Evolutionary conservation across 2,329 filamentous ascomycete genomes (phyloP).

Genomic region (Hypoxylon sp.): DNA sequence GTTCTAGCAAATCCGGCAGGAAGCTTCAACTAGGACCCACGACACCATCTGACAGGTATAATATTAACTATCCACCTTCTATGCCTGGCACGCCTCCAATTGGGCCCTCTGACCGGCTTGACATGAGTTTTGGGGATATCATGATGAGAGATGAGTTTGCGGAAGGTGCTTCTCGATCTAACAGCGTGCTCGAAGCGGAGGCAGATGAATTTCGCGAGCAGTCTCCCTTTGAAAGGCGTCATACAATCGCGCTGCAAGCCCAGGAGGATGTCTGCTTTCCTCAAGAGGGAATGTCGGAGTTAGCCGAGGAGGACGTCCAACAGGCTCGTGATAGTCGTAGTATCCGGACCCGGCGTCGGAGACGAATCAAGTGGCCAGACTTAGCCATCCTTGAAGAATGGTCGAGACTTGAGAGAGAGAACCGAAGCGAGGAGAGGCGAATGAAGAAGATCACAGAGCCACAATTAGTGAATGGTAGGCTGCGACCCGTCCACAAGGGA

Average conservation of each 20-base stretch:
- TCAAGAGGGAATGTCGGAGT: slow-evolving; percentile 81
- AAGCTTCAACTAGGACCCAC: slow-evolving; percentile 55
- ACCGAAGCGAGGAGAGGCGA: slow-evolving; percentile 83
- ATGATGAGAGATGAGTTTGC: slow-evolving; percentile 78
- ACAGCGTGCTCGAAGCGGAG: slow-evolving; percentile 44
- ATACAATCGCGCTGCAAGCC: slow-evolving; percentile 74
- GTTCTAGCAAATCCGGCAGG: slow-evolving; percentile 66
- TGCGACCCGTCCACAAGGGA: slow-evolving; percentile 82
- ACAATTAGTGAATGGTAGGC: slow-evolving; percentile 88
- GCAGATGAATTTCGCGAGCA: slow-evolving; percentile 54
- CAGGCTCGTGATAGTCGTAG: slow-evolving; percentile 61
- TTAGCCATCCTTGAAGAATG: slow-evolving; percentile 87
- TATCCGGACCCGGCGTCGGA: slow-evolving; percentile 65
- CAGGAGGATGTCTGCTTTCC: slow-evolving; percentile 96
- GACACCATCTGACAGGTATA: slow-evolving; percentile 64
- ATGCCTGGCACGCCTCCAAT: slow-evolving; percentile 73
- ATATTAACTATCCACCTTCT: slow-evolving; percentile 79
- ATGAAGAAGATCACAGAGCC: slow-evolving; percentile 95
- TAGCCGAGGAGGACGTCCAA: slow-evolving; percentile 80
- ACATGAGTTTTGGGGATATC: slow-evolving; percentile 75
- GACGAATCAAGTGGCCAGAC: slow-evolving; percentile 87
- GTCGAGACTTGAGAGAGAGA: slow-evolving; percentile 91
- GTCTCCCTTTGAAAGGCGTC: slow-evolving; percentile 62
- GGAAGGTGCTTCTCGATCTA: slow-evolving; percentile 47
- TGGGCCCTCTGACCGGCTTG: slow-evolving; percentile 63